A percentile compares a stretch with the other conserved stretches of the same genome.
Evolutionary conservation across 1,139 yeast genomes (phyloP).

Genomic region (Suhomyces choctaworum): DNA sequence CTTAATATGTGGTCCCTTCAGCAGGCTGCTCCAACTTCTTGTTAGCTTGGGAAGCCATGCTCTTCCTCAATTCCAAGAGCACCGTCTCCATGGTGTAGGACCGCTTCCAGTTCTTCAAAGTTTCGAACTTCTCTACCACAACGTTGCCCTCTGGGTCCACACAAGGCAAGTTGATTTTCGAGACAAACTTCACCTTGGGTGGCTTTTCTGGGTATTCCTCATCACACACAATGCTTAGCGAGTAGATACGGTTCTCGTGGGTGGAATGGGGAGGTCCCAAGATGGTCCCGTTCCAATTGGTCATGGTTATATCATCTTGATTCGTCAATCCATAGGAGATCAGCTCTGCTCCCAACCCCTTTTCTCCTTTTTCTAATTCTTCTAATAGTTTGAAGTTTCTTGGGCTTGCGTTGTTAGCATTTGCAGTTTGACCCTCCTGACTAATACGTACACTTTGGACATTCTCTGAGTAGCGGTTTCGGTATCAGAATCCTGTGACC

Average conservation of each 20-base stretch:
- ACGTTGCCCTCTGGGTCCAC: constrained; percentile 76
- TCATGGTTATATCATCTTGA: constrained; percentile 88
- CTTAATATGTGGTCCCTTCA: constrained; percentile 65
- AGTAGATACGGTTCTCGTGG: constrained; percentile 92
- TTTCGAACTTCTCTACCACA: constrained; percentile 58
- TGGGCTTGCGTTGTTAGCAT: constrained; percentile 51
- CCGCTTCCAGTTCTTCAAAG: constrained; percentile 83
- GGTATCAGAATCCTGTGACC: constrained; percentile 1
- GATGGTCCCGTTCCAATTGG: constrained; percentile 94
- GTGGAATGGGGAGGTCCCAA: constrained; percentile 95
- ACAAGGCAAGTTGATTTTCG: constrained; percentile 88
- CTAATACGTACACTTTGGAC: constrained; percentile 49
- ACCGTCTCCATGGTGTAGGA: constrained; percentile 89
- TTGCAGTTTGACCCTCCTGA: constrained; percentile 44
- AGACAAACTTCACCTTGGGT: constrained; percentile 75
- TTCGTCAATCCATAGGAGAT: constrained; percentile 91
- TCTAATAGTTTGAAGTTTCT: constrained; percentile 91
- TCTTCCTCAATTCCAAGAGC: constrained; percentile 77
- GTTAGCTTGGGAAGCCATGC: constrained; percentile 80
- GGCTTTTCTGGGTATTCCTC: constrained; percentile 85
- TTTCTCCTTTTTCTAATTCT: constrained; percentile 97
- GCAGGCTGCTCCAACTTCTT: constrained; percentile 87
- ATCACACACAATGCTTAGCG: constrained; percentile 79
- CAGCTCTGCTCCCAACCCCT: constrained; percentile 95
- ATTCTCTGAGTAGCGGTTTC: constrained; percentile 19